Conservation (phyloP, 306 rosid genomes). For the Rubus parviflorus region DNA sequence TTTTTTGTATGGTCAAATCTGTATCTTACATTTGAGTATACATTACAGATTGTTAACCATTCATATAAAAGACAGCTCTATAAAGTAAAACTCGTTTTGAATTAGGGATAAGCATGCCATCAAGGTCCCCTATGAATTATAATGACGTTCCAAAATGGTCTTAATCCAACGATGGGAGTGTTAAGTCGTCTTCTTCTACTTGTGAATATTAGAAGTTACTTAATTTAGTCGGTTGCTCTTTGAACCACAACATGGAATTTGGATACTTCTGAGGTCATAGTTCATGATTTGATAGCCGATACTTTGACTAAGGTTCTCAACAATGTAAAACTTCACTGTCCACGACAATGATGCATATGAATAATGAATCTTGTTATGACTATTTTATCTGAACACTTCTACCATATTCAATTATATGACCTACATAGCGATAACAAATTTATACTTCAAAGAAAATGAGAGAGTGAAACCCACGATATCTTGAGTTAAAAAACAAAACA, state of each 20-base stretch:
- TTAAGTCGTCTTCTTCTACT: background rate
- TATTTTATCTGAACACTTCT: background rate
- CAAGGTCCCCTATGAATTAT: background rate
- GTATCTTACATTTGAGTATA: background rate
- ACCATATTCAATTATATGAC: background rate
- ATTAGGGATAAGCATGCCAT: background rate
- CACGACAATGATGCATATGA: background rate
- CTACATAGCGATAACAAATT: accelerated
- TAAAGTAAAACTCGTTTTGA: background rate
- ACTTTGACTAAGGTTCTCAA: background rate
- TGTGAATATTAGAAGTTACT: background rate
- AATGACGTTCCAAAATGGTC: background rate
- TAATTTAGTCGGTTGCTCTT: background rate
- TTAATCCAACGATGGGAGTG: background rate
- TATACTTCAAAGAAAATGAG: background rate
- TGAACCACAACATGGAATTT: conserved; percentile 6
- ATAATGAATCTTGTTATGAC: background rate
- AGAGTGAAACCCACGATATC: background rate
- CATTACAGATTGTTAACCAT: background rate
- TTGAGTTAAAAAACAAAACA: background rate
- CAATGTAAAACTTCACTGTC: background rate
- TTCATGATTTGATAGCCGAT: conserved; percentile 7
- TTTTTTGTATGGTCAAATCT: too few species aligned
- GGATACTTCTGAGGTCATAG: background rate
- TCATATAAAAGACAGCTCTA: too few species aligned